Percentiles rank a stretch among this genome's conserved stretches.
Evolutionary conservation across 176 grass and related monocot species (phyloP).

Genomic region (Ensete glaucum): DNA sequence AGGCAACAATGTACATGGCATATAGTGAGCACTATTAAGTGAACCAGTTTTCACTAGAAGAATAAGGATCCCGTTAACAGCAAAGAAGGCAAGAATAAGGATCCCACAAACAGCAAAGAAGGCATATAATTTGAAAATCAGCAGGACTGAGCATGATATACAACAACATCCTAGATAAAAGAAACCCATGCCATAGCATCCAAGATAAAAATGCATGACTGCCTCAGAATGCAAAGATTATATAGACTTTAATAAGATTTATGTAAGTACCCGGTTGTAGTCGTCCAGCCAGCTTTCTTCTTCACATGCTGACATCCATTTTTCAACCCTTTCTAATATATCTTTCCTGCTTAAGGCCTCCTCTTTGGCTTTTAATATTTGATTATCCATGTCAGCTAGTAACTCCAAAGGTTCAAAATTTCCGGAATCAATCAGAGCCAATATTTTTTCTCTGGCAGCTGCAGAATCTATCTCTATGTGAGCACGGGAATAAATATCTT

Average conservation of each 20-base stretch:
- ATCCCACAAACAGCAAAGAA: not conserved
- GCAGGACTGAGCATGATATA: not conserved
- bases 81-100: not conserved
- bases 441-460: conserved; percentile 67
- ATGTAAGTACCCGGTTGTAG: conserved; percentile 67
- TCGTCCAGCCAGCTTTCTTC: conserved; percentile 99
- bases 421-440: conserved; percentile 67
- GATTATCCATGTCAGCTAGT: conserved; percentile 86
- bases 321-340: conserved; percentile 92
- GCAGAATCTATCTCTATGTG: conserved; percentile 80
- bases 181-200: not conserved
- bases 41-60: not conserved
- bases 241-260: not conserved
- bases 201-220: not conserved
- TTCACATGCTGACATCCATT: conserved; percentile 96
- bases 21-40: not conserved
- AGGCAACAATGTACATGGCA: not conserved
- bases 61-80: not conserved
- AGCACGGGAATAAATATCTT: conserved; percentile 70
- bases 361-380: conserved; percentile 93
- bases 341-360: conserved; percentile 93
- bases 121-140: not conserved
- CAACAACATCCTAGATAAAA: not conserved
- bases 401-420: conserved; percentile 93
- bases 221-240: not conserved